These are phyloP conservation scores for Hippophae rhamnoides DNA, from an alignment of 306 rosid species.

Conservation along the genomic window DNA sequence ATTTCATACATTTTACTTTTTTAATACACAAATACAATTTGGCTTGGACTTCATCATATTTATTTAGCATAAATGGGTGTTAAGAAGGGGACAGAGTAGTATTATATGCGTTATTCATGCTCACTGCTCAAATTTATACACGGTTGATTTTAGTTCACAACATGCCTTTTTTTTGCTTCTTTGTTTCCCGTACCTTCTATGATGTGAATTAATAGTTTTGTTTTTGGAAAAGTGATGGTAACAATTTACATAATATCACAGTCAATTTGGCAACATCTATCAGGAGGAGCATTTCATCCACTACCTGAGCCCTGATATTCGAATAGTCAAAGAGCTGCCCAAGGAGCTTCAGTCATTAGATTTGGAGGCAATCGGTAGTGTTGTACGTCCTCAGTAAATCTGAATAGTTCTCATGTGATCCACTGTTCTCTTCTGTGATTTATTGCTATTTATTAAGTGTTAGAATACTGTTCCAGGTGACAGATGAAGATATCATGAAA, in stretches of 20 bases:
- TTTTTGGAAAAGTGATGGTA: slow-evolving; percentile 29
- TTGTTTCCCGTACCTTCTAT: neutral
- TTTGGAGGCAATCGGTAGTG: slow-evolving; percentile 79
- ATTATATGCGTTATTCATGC: no score
- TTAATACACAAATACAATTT: neutral
- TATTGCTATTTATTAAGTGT: slow-evolving; percentile 19
- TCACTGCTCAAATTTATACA: no score
- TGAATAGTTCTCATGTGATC: neutral
- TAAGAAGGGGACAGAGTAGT: no score
- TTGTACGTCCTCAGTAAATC: slow-evolving; percentile 41
- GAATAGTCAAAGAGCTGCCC: slow-evolving; percentile 86
- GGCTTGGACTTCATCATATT: no score
- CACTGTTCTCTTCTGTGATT: slow-evolving; percentile 10
- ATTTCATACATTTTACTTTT: neutral
- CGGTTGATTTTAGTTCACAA: neutral
- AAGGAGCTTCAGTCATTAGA: slow-evolving; percentile 66
- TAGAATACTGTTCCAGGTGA: slow-evolving; percentile 49
- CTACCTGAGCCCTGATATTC: slow-evolving; percentile 84
- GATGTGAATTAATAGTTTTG: slow-evolving; percentile 14
- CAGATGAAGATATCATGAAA: slow-evolving; percentile 73
- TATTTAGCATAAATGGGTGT: no score
- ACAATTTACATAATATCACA: slow-evolving; percentile 39
- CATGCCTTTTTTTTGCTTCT: neutral
- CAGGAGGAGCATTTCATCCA: slow-evolving; percentile 82
- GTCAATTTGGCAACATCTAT: slow-evolving; percentile 89